A percentile compares a stretch with the other conserved stretches of the same genome.
Evolutionary conservation across 768 basidiomycete species (phyloP).

Genomic region (Boletales sp.): DNA sequence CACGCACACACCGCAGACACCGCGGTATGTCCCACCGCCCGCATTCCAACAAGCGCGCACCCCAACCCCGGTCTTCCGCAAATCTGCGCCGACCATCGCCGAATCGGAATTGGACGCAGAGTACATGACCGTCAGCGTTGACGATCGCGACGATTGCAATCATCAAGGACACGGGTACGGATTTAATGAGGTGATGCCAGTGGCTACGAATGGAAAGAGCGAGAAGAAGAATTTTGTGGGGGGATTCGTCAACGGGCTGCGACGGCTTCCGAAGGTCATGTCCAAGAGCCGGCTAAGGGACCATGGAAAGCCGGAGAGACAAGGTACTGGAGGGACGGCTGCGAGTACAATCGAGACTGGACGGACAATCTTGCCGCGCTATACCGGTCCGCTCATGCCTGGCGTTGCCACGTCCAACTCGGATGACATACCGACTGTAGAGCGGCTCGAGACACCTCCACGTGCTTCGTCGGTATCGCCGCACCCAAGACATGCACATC

Average conservation of each 20-base stretch:
- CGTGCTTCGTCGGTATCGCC: conserved; percentile 27
- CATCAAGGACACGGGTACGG: conserved; percentile 21
- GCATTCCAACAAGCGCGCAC: conserved; percentile 21
- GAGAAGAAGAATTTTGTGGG: conserved; percentile 31
- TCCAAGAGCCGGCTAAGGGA: conserved; percentile 29
- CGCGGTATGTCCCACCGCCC: conserved; percentile 17
- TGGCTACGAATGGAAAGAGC: conserved; percentile 23
- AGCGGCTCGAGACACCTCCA: conserved; percentile 23
- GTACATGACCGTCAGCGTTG: conserved; percentile 32
- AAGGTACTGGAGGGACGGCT: conserved; percentile 1
- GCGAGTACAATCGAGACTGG: conserved; percentile 8
- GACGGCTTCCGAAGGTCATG: conserved; percentile 33
- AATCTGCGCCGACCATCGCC: conserved; percentile 28
- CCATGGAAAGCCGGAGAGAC: conserved; percentile 21
- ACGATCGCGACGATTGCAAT: conserved; percentile 18
- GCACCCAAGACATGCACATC: conserved; percentile 10
- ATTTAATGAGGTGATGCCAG: conserved; percentile 19
- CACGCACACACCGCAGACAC: conserved; percentile 27
- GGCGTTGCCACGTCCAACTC: conserved; percentile 22
- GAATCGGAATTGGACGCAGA: conserved; percentile 32
- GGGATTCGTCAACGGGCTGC: conserved; percentile 28
- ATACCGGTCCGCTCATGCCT: conserved; percentile 16
- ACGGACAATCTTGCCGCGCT: conserved; percentile 17
- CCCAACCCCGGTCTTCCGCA: conserved; percentile 27
- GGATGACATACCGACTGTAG: conserved; percentile 28